Evolutionary conservation across 192 early-diverging fungal genomes (phyloP).

Genomic region (Mortierella claussenii): DNA sequence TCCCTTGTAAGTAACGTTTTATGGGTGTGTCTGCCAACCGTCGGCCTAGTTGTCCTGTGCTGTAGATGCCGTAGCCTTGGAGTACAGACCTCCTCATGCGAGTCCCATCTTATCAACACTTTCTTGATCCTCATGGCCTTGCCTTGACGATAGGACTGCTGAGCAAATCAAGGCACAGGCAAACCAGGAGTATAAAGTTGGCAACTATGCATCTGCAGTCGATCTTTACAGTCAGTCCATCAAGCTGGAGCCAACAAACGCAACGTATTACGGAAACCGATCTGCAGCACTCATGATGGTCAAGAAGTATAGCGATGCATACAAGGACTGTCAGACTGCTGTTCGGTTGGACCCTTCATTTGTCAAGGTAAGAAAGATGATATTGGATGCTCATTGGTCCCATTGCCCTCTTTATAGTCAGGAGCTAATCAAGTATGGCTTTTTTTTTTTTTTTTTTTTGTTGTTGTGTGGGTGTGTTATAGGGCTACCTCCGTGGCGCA

Average conservation of each 20-base stretch:
- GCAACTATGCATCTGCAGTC: conserved; percentile 73
- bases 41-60: no score
- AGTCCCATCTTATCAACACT: not conserved
- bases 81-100: no score
- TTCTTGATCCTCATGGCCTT: not conserved
- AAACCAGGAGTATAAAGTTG: conserved; percentile 77
- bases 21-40: no score
- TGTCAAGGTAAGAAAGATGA: conserved; percentile 75
- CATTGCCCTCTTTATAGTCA: no score
- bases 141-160: conserved; percentile 50
- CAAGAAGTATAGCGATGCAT: conserved; percentile 66
- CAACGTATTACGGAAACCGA: conserved; percentile 82
- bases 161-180: conserved; percentile 76
- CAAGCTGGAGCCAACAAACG: conserved; percentile 66
- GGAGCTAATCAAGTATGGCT: no score
- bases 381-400: no score
- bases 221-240: conserved; percentile 77
- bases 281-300: conserved; percentile 82
- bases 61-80: no score
- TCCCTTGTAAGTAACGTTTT: conserved; percentile 50
- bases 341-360: conserved; percentile 67
- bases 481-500: conserved; percentile 67
- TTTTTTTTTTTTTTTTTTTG: no score
- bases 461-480: no score
- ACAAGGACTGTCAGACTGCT: conserved; percentile 71